phyloP scores from a whole-genome alignment of 2,329 filamentous ascomycete species.

The Colletotrichum ledebouriae region DNA sequence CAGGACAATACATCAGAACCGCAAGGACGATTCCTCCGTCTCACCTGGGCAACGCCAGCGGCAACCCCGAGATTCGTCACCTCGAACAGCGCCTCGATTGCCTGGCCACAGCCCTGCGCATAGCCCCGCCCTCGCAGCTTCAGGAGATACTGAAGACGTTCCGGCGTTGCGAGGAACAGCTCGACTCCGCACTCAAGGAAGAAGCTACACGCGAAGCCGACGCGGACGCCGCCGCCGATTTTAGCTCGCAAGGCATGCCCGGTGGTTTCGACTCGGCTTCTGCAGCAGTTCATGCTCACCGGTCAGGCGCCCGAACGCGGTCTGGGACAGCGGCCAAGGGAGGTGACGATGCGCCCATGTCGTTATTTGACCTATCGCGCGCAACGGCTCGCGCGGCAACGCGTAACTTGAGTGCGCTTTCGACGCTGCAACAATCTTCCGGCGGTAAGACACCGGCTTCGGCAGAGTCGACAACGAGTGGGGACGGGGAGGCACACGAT shows the following conservation, averaged over 20 bases:
- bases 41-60: constrained; percentile 70
- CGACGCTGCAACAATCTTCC: constrained; percentile 61
- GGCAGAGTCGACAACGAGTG: constrained; percentile 27
- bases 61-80: constrained; percentile 75
- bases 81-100: constrained; percentile 87
- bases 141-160: constrained; percentile 83
- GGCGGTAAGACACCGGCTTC: constrained; percentile 45
- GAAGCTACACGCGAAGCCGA: constrained; percentile 78
- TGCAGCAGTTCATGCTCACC: constrained; percentile 50
- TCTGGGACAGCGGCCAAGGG: constrained; percentile 58
- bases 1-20: constrained; percentile 79
- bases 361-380: constrained; percentile 73
- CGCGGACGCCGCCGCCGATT: constrained; percentile 75
- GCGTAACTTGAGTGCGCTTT: constrained; percentile 69
- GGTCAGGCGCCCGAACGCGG: constrained; percentile 42
- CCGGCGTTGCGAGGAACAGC: constrained; percentile 82
- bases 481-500: constrained; percentile 42
- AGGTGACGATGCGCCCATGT: constrained; percentile 72
- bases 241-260: constrained; percentile 67
- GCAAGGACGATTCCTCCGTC: constrained; percentile 67
- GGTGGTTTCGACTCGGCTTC: constrained; percentile 63
- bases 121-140: constrained; percentile 77
- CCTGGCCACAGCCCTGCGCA: constrained; percentile 79
- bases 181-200: constrained; percentile 73
- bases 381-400: constrained; percentile 72